Base-by-base conservation (phyloP, 495 filamentous ascomycete species). In the Cudoniella acicularis region DNA sequence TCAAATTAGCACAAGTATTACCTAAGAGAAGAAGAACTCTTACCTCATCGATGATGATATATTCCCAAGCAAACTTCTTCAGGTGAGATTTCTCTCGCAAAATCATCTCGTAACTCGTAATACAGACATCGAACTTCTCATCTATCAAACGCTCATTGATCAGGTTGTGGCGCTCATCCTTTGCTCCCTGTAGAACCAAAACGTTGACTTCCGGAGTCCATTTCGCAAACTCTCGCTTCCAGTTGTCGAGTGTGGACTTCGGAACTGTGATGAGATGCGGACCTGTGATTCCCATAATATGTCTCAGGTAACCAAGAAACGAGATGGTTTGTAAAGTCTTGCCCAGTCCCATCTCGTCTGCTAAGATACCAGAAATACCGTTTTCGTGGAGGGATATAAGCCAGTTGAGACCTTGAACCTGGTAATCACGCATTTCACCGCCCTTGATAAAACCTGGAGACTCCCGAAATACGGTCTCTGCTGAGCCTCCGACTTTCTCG, bases 31-130 rank as follows among this genome's bases (percentile, higher is more conserved):
- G 11, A 23, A 40, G 16, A 20, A 17, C 10, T 11, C 51, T 49
- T 62, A 64, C 64, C 69, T 99, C 95, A 67, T 99, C 95, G 54
- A 99, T 96, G 70, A 99, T 96, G 72, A 99, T 98, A 70, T 99
- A 99, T 70, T 99, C 94, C 95, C 95, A 99, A 0, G 95, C 91
- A 68, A 98, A 95, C 71, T 98, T 98, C 76, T 95, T 95, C 47
- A 99, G 74, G 66, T 96, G 91, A 0, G 90, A 79, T 75, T 99
- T 98, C 69, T 99, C 95, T 43, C 94, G 84, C 1, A 99, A 80
- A 57, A 99, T 88, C 90, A 96, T 95, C 69, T 96, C 91, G 71
- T 96, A 96, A 68, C 89, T 93, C n/a, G 91, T 96, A 61, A 96
- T 89, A 73, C 91, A 92, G 9, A 93, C 90, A 67, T 96, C 91